Evolutionary conservation across 2,329 filamentous ascomycete genomes (phyloP).

Genomic region (Fusarium verticillioides): DNA sequence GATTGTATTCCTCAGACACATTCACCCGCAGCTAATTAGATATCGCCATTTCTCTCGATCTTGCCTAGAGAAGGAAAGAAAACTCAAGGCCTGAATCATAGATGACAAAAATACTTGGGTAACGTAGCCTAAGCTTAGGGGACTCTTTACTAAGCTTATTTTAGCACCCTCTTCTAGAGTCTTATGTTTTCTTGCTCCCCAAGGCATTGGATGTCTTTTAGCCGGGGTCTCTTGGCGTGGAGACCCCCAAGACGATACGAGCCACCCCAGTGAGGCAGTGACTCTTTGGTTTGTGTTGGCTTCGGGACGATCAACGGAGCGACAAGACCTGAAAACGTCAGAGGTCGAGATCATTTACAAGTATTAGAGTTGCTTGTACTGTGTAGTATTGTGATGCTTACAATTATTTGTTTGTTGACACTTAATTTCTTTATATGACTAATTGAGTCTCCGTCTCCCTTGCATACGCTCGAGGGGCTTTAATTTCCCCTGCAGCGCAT

Average conservation of each 20-base stretch:
- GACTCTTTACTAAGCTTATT: too few species aligned
- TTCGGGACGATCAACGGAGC: slow-evolving; percentile 28
- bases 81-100: too few species aligned
- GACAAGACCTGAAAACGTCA: not conserved
- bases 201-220: not conserved
- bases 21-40: slow-evolving; percentile 6
- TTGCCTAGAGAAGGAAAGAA: not conserved
- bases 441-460: slow-evolving; percentile 27
- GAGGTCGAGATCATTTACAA: not conserved
- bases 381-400: not conserved
- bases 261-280: slow-evolving; percentile 28
- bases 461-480: slow-evolving; percentile 16
- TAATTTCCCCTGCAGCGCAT: slow-evolving; percentile 27
- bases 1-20: slow-evolving; percentile 10
- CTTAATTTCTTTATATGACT: not conserved
- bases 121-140: too few species aligned
- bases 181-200: too few species aligned
- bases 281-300: slow-evolving; percentile 10
- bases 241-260: slow-evolving; percentile 28
- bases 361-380: not conserved
- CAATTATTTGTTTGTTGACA: not conserved
- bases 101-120: too few species aligned
- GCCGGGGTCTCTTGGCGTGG: slow-evolving; percentile 13
- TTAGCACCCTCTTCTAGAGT: too few species aligned
- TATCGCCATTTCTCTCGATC: slow-evolving; percentile 6